Percentiles rank a stretch among this genome's conserved stretches.
Conservation (phyloP, 148 eudicot genomes). For the Nyssa sinensis region DNA sequence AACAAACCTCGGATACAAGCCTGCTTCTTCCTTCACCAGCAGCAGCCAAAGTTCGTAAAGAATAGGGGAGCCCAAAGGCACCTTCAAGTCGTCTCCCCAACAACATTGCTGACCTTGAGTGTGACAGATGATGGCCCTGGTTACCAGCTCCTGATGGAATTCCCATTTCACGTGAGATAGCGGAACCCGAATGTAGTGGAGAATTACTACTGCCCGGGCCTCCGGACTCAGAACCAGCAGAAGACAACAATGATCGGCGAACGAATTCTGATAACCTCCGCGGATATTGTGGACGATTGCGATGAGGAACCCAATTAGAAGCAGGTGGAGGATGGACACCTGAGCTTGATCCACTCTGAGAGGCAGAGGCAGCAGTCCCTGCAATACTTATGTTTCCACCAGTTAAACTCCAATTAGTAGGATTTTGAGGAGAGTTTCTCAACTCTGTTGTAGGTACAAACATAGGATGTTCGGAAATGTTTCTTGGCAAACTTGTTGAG, state of each 20-base stretch:
- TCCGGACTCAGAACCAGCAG: conserved; percentile 47
- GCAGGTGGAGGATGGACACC: conserved; percentile 36
- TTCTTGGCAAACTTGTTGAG: conserved; percentile 35
- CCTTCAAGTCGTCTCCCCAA: conserved; percentile 62
- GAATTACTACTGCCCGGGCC: conserved; percentile 41
- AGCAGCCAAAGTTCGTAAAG: conserved; percentile 58
- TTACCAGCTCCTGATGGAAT: conserved; percentile 32
- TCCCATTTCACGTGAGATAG: conserved; percentile 39
- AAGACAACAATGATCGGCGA: conserved; percentile 56
- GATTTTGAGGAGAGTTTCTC: conserved; percentile 46
- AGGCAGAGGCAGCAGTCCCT: conserved; percentile 47
- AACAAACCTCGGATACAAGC: conserved; percentile 70
- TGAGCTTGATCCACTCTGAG: conserved; percentile 41
- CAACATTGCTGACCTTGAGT: conserved; percentile 50
- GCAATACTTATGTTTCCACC: conserved; percentile 33
- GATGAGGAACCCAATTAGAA: conserved; percentile 53
- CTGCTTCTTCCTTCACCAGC: conserved; percentile 77
- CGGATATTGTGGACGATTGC: conserved; percentile 49
- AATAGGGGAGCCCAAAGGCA: conserved; percentile 46
- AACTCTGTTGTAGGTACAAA: conserved; percentile 52
- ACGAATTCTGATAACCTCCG: conserved; percentile 71
- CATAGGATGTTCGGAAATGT: conserved; percentile 53
- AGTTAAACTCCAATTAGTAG: conserved; percentile 43
- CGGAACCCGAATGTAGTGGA: conserved; percentile 28
- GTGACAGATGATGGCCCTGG: conserved; percentile 32